These are phyloP conservation scores for Aspergillus wentii DNA, from an alignment of 495 filamentous ascomycete species.

Conservation along the genomic window DNA sequence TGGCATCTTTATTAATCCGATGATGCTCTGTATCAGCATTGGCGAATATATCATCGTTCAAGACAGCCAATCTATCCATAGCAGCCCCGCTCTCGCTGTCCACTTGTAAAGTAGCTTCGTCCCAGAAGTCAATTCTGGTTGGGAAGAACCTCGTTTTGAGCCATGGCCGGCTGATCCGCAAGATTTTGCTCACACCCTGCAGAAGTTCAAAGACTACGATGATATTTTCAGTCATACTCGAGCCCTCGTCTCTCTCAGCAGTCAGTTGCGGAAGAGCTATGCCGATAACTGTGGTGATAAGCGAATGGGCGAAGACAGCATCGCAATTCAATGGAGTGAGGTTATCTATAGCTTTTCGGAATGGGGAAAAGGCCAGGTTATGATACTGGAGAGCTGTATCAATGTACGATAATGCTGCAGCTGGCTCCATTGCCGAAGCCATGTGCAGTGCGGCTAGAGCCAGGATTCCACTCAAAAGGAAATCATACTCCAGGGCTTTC, in stretches of 20 bases:
- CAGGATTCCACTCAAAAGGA: conserved; percentile 52
- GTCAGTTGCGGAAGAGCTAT: conserved; percentile 42
- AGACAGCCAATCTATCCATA: conserved; percentile 16
- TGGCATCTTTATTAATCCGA: conserved; percentile 24
- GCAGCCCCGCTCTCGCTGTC: conserved; percentile 23
- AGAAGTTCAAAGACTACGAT: conserved; percentile 32
- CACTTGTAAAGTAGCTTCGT: conserved; percentile 3
- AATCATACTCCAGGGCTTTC: conserved; percentile 44
- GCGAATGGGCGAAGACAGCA: conserved; percentile 48
- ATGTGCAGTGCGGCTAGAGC: conserved; percentile 51
- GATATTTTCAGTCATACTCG: conserved; percentile 34
- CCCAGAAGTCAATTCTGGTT: conserved; percentile 14
- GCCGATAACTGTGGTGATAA: conserved; percentile 43
- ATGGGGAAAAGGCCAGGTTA: conserved; percentile 41
- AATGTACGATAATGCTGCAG: conserved; percentile 39
- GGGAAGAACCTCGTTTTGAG: conserved; percentile 24
- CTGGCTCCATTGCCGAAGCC: conserved; percentile 31
- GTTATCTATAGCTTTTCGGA: conserved; percentile 39
- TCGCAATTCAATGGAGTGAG: conserved; percentile 43
- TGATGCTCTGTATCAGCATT: conserved; percentile 20
- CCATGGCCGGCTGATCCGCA: conserved; percentile 26
- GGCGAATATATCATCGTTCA: conserved; percentile 22
- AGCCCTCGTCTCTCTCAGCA: conserved; percentile 22
- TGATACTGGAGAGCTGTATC: conserved; percentile 47
- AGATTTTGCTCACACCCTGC: conserved; percentile 32